Evolutionary conservation across 331 rosid species (phyloP), one percentile per base, ranked within the genome.

Genomic region (Spiraea crenata): DNA sequence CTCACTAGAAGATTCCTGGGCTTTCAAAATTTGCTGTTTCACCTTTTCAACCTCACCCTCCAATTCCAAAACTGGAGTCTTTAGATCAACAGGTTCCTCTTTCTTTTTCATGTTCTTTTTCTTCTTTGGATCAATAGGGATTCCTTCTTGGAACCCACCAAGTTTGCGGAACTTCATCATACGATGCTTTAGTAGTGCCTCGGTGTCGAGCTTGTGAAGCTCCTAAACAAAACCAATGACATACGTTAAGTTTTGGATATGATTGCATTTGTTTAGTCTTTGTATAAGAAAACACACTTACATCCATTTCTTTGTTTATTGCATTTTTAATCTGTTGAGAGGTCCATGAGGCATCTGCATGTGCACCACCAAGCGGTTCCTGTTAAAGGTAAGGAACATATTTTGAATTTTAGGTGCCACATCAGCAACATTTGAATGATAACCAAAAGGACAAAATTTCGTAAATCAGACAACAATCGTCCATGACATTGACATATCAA

Each of bases 361-460:
- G 99, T 49, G 97, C 99, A 13, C 99, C 99, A 67, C 97, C 97
- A 6, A 89, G 82, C 7, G 99, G 97, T 73, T 93, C 99, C 99
- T 93, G 79, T 84, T 14, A 74, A 73, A 79, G 70, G 70, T 47
- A 6, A 49, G 67, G 71, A 72, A 70, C 62, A 57, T 65, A 58
- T 59, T 59, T 45, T 1, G 20, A 34, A 34, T 37, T 58, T 83
- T 9, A 57, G 67, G 75, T 31, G 58, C 57, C 41, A 35, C 44
- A 59, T 56, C 51, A 64, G 39, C 45, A 70, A 41, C 57, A 31
- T 8, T 25, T 8, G 48, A 42, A 6, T 16, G 13, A 9, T 13
- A 4, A 44, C 47, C 9, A 41, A 0, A 6, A 46, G 8, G 9
- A 49, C 3, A 34, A 35, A 65, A 4, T 65, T n/a, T 11, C 31